These are phyloP conservation scores for Paramecium sonneborni DNA, from an alignment of 73 alveolate genomes.

Conservation along the genomic window DNA sequence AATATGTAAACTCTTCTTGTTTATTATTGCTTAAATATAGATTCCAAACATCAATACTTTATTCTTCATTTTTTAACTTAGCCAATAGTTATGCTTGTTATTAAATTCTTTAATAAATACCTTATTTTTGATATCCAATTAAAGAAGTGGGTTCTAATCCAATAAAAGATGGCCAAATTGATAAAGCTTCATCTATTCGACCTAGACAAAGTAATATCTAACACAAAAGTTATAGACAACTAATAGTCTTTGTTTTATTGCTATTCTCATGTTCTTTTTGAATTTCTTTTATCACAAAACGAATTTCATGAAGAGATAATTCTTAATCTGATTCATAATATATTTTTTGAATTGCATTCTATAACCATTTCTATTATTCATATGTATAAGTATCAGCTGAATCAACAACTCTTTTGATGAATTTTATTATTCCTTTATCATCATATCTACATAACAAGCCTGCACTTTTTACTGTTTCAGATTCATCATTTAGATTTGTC, in stretches of 20 bases:
- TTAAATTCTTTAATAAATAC: neutral
- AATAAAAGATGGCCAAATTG: neutral
- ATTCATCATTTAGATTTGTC: neutral
- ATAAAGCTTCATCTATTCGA: neutral
- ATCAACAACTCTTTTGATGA: neutral
- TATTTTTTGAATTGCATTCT: neutral
- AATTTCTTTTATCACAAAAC: neutral
- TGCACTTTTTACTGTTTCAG: neutral
- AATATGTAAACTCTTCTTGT: neutral
- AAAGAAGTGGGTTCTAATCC: neutral
- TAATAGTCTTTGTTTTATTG: neutral
- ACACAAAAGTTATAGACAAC: neutral
- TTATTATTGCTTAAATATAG: neutral
- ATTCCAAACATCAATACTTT: neutral
- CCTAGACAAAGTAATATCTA: neutral
- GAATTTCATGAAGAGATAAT: neutral
- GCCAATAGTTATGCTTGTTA: neutral
- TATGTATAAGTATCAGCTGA: constrained; percentile 24
- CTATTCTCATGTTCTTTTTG: neutral
- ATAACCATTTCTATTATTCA: neutral
- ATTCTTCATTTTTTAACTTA: neutral
- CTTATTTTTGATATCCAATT: neutral
- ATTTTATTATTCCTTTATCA: neutral
- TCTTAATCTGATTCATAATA: neutral
- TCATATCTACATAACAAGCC: neutral